Base-by-base conservation (phyloP, 352 stramenopile species). In the Globisporangium splendens region DNA sequence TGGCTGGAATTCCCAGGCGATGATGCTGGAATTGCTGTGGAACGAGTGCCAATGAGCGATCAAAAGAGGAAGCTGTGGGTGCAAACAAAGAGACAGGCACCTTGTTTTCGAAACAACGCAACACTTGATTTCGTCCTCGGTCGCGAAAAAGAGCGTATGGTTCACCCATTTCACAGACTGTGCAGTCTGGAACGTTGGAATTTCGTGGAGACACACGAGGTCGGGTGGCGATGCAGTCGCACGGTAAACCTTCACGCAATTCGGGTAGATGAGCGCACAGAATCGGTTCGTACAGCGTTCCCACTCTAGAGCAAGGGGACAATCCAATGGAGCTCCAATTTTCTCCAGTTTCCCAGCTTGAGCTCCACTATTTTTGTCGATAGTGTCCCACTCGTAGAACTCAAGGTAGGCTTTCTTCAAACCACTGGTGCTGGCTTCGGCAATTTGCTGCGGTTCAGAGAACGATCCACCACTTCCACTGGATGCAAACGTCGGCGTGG, bases 371-470 rank as follows among this genome's bases (percentile, higher is more conserved):
- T 28, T 42, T 17, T 50, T 68, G 8, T 48, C 24, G 11, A 66
- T 33, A 12, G 59, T 13, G 38, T 68, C 69, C 83, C 83, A 93
- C 17, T 88, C 75, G 46, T 89, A 93, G 38, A 93, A 93, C 39
- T 93, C 83, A 21, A 93, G 56, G 22, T 69, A 82, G 0, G 77
- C 79, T 41, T 74, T 85, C 39, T 74, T 83, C 10, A 89, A 28
- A 28, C 87, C 77, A 42, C 68, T 75, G 1, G 69, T 64, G 10
- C 65, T 53, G 35, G 58, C 51, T 24, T 46, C 50, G 1, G 52
- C 28, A 8, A 54, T 24, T 20, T 62, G 21, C 10, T 13, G 50
- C 18, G 50, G 22, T 13, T 68, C 58, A 2, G 59, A 61, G 18
- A 58, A 49, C 0, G 64, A 66, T 1, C 42, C 51, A 50, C 24